These are phyloP conservation scores for Prunus mume DNA, from an alignment of 306 rosid genomes.

Conservation along the genomic window DNA sequence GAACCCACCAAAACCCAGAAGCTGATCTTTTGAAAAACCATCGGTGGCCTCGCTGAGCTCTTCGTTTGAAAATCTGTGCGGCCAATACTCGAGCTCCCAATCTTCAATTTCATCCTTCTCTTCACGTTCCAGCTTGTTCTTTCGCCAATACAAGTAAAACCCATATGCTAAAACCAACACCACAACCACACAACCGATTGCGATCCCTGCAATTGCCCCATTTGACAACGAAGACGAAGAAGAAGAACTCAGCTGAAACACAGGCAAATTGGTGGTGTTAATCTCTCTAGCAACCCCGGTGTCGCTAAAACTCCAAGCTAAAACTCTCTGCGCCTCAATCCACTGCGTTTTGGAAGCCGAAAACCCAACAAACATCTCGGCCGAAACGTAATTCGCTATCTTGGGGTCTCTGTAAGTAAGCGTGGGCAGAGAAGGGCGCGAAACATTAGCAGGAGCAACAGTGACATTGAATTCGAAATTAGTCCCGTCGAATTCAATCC, in stretches of 20 bases:
- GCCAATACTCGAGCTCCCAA: slow-evolving; percentile 93
- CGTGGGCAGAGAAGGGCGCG: slow-evolving; percentile 58
- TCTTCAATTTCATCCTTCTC: slow-evolving; percentile 77
- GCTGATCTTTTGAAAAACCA: slow-evolving; percentile 42
- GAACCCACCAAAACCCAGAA: slow-evolving; percentile 80
- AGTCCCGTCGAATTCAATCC: slow-evolving; percentile 76
- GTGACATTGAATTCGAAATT: slow-evolving; percentile 56
- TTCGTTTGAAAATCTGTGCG: slow-evolving; percentile 72
- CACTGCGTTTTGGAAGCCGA: slow-evolving; percentile 76
- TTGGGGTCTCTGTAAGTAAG: slow-evolving; percentile 37
- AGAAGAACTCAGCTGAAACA: slow-evolving; percentile 32
- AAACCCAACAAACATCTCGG: slow-evolving; percentile 81
- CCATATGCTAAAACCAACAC: slow-evolving; percentile 21
- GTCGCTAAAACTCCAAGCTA: slow-evolving; percentile 92
- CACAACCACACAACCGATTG: slow-evolving; percentile 40
- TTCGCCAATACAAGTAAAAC: slow-evolving; percentile 48
- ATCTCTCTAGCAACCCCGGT: slow-evolving; percentile 55
- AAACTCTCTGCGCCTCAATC: slow-evolving; percentile 71
- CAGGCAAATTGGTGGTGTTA: slow-evolving; percentile 55
- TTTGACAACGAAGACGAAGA: slow-evolving; percentile 41
- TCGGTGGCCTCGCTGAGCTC: slow-evolving; percentile 60
- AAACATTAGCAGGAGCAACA: slow-evolving; percentile 51
- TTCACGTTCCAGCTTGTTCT: slow-evolving; percentile 34
- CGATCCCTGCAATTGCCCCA: slow-evolving; percentile 57
- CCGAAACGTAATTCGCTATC: slow-evolving; percentile 57